Base-by-base conservation (phyloP, 768 basidiomycete species). In the Mycena latifolia region DNA sequence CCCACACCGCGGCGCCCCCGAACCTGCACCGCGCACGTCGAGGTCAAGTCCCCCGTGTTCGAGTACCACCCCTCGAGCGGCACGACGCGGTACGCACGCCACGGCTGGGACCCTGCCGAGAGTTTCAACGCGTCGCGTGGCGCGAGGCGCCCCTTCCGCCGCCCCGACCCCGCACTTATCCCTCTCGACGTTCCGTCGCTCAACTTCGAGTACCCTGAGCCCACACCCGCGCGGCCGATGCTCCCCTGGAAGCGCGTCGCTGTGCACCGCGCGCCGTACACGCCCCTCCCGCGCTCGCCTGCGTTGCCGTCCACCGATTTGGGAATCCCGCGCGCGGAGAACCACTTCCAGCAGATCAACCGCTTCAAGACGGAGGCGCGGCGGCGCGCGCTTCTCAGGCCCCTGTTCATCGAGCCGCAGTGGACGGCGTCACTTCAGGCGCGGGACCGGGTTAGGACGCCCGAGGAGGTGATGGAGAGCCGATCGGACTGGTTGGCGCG, bases 121-220 rank as follows among this genome's bases (percentile, higher is more conserved):
- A 56, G 55, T 20, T 55, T 55, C 41, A 55, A 55, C 37, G 54
- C 54, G 2, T 55, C 54, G 54, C 54, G 54, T 25, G 54, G 35
- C 25, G 8, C 18, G 3, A 17, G n/a, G 14, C 31, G 29, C 15
- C 54, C 54, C 15, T 55, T 55, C 54, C 54, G 3, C 27, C 53
- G 20, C 22, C 51, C 51, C 29, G 39, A 2, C 27, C 12, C 5
- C 5, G 22, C 24, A 10, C 14, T 5, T 37, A 24, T n/a, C 31
- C 31, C 51, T 17, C 7, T 14, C 8, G 8, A 14, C 33, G 33
- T 7, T 35, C 6, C 6, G 8, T 35, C 33, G 20, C 28, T 14
- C 28, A 28, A n/a, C 48, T n/a, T n/a, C n/a, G 14, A n/a, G n/a
- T n/a, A n/a, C n/a, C 33, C 33, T 14, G 14, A 7, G 8, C 6